Conservation (phyloP, 2,329 filamentous ascomycete genomes). For the Massarina eburnea region DNA sequence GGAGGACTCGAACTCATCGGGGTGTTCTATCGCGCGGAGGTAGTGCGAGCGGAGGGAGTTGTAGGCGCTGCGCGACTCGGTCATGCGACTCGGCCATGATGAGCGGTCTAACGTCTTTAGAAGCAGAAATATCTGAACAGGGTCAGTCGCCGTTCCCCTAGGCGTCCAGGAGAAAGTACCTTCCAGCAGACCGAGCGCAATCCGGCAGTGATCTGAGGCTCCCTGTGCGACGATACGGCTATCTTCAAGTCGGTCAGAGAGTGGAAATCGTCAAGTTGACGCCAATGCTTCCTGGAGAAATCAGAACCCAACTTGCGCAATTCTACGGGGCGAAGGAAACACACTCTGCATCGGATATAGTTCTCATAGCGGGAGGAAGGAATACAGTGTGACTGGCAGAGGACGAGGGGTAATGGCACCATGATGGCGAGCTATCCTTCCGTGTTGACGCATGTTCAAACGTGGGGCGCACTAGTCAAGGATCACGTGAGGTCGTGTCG, state of each 20-base stretch:
- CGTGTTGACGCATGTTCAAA: background rate
- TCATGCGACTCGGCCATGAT: constrained; percentile 69
- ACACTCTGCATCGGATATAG: constrained; percentile 37
- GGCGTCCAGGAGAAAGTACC: constrained; percentile 48
- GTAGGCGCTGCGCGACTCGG: constrained; percentile 74
- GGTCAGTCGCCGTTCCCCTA: constrained; percentile 1
- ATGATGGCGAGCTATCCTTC: constrained; percentile 33
- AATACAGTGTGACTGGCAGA: constrained; percentile 6
- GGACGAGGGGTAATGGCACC: constrained; percentile 26
- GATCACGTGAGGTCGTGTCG: constrained; percentile 13
- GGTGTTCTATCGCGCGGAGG: constrained; percentile 79
- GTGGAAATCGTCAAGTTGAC: constrained; percentile 39
- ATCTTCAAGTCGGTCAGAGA: constrained; percentile 42
- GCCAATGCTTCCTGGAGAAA: constrained; percentile 36
- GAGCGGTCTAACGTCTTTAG: constrained; percentile 67
- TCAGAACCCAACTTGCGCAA: constrained; percentile 14
- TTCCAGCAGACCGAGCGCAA: constrained; percentile 93
- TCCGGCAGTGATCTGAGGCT: constrained; percentile 56
- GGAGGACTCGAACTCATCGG: constrained; percentile 73
- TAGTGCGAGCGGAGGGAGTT: constrained; percentile 71
- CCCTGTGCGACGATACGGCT: constrained; percentile 38
- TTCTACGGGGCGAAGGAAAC: constrained; percentile 5
- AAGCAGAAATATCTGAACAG: constrained; percentile 71
- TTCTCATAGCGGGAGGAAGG: constrained; percentile 28
- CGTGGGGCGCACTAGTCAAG: constrained; percentile 5